Base-by-base conservation (phyloP, 805 yeast genomes). In the Limtongozyma cylindracea region DNA sequence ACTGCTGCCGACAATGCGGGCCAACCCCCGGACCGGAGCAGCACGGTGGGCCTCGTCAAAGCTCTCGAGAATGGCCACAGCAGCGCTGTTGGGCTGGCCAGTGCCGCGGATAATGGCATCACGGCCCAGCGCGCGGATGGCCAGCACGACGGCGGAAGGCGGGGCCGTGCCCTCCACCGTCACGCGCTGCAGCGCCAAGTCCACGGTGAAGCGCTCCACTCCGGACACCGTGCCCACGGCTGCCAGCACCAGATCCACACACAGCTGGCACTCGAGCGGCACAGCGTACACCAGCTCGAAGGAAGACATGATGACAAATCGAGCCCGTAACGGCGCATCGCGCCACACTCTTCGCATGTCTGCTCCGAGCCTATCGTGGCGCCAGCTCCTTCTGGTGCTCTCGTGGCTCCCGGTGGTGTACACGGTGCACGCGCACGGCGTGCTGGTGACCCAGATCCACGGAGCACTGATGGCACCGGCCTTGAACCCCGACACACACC, bases 61-160 rank as follows among this genome's bases (percentile, higher is more conserved):
- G 11, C 72, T 57, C 39, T 84, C 96, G 25, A 82, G 45, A 21
- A 82, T 82, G 31, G 88, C 66, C 16, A 82, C 96, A 1, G 93
- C 94, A 1, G 95, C 92, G 11, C 74, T 59, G 39, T 82, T 70
- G 10, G 91, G 70, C 25, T 52, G 56, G 3, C 95, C 95, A 0
- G 93, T 65, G 5, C 96, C 96, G 27, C 96, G 55, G 12, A 84
- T 71, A 30, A 84, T 76, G 3, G 93, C 93, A 37, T 84, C 95
- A 30, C 66, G 61, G 1, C 95, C 94, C 3, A 69, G 65, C 2
- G 37, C 37, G 39, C 72, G 82, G 25, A 84, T 61, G 0, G 73
- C 61, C 23, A 47, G 47, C 18, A 80, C 67, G 18, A 82, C 60
- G 9, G 41, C 44, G 2, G 91, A 73, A 2, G 96, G 96, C 4